A percentile compares a stretch with the other conserved stretches of the same genome.
Conservation (phyloP, 768 basidiomycete genomes). For the Piloderma croceum region DNA sequence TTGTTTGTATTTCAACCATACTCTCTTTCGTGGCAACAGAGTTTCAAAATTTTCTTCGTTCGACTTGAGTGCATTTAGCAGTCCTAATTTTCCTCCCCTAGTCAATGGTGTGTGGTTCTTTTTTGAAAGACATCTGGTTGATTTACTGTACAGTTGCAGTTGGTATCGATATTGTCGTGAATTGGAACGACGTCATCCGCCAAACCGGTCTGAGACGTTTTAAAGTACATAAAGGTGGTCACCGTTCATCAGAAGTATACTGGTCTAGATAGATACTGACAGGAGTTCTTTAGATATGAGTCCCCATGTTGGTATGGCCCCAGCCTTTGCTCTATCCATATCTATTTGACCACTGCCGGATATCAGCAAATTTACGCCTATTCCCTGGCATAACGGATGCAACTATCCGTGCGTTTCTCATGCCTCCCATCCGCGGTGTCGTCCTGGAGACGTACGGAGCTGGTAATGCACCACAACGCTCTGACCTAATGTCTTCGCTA, state of each 20-base stretch:
- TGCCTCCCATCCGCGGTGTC: slow-evolving; percentile 70
- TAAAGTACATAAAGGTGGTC: slow-evolving; percentile 68
- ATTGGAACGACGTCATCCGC: slow-evolving; percentile 83
- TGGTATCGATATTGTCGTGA: slow-evolving; percentile 84
- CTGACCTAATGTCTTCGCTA: slow-evolving; percentile 70
- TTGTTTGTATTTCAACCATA: slow-evolving; percentile 86
- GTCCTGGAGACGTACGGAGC: slow-evolving; percentile 90
- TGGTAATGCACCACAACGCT: slow-evolving; percentile 84
- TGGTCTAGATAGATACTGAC: not conserved
- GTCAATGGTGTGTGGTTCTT: slow-evolving; percentile 58
- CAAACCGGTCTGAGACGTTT: slow-evolving; percentile 78
- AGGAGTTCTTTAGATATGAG: not conserved
- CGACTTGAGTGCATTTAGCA: slow-evolving; percentile 78
- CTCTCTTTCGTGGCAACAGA: slow-evolving; percentile 79
- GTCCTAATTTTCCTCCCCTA: slow-evolving; percentile 77
- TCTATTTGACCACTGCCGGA: not conserved
- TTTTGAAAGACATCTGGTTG: not conserved
- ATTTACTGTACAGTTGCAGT: slow-evolving; percentile 38
- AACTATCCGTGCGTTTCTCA: slow-evolving; percentile 72
- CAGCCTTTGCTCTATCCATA: slow-evolving; percentile 8
- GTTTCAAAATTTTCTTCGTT: slow-evolving; percentile 79
- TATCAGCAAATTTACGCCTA: slow-evolving; percentile 67
- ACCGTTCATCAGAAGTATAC: not conserved
- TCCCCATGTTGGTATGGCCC: not conserved
- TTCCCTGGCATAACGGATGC: slow-evolving; percentile 82